Base-by-base conservation (phyloP, 176 grass and related monocot species). In the Triticum aestivum region DNA sequence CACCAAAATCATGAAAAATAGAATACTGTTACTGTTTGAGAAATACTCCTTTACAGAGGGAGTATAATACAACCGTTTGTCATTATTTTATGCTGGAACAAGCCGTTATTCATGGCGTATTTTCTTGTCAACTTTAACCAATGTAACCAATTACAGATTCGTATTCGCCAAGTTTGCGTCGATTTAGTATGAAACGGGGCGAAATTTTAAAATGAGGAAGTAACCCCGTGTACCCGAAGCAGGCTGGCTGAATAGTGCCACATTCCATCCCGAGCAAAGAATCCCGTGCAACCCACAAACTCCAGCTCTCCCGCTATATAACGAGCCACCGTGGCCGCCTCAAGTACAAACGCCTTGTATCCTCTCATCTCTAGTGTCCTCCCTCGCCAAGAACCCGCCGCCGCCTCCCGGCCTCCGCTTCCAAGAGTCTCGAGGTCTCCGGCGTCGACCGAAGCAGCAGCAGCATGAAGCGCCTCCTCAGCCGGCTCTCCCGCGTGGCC, bases 401-500 rank as follows among this genome's bases (percentile, higher is more conserved):
- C 26, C 65, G 14, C 15, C 58, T 1, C 72, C 29, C 12, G 3
- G 3, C 41, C 42, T 17, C 47, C 80, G 37, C 59, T 27, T 52
- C 52, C 23, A 21, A 39, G 3, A 9, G 26, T 15, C 39, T 6
- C 30, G 2, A 37, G 32, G 3, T 11, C 72, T 39, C 9, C 30
- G 20, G 7, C 15, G 2, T 11, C 39, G 0, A 15, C 44, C 12
- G 29, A 30, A 45, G 75, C 42, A 10, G 5, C n/a, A 12, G 3
- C 42, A 85, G 77, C 65, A 91, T 95, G 96, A 94, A 91, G 90
- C 83, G 86, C 65, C 45, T 96, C 1, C 86, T 98, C 56, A 73
- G 90, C 23, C 80, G 90, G 1, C 81, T 98, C 34, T 98, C 96
- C 49, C 92, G 88, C 69, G 96, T 96, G 79, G 88, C 88, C 51